These are phyloP conservation scores for Podila horticola DNA, from an alignment of 192 early-diverging fungal genomes.

Conservation along the genomic window DNA sequence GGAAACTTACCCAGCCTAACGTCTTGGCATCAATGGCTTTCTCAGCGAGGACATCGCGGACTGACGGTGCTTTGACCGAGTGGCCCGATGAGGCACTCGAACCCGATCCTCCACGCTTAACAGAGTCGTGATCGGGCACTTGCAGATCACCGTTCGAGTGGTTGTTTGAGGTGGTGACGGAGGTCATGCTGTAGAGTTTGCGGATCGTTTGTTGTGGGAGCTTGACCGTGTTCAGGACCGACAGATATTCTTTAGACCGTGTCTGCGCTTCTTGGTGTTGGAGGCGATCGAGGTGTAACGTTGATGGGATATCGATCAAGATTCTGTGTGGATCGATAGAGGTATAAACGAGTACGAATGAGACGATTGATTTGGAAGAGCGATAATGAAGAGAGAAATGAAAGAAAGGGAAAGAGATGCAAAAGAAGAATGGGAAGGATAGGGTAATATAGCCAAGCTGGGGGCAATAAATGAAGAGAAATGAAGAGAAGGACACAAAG, in stretches of 20 bases:
- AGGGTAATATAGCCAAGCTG: too few relatives aligned
- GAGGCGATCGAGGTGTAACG: slow-evolving; percentile 42
- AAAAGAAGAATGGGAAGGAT: neutral
- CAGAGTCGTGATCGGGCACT: neutral
- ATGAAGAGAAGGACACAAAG: too few relatives aligned
- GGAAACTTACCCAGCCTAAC: slow-evolving; percentile 38
- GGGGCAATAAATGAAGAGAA: too few relatives aligned
- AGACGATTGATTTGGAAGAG: neutral
- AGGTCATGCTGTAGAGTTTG: slow-evolving; percentile 50
- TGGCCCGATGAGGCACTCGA: slow-evolving; percentile 22
- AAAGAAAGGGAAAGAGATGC: neutral
- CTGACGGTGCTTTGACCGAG: slow-evolving; percentile 40
- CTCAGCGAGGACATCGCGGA: slow-evolving; percentile 43
- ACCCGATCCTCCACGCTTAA: neutral
- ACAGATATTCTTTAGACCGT: slow-evolving; percentile 47
- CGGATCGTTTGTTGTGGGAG: slow-evolving; percentile 41
- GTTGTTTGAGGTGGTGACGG: slow-evolving; percentile 11
- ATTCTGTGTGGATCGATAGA: slow-evolving; percentile 14
- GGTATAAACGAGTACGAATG: neutral
- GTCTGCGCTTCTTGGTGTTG: slow-evolving; percentile 49
- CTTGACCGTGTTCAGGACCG: slow-evolving; percentile 50
- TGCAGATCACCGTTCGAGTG: slow-evolving; percentile 21
- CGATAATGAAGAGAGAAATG: neutral
- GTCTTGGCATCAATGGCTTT: slow-evolving; percentile 49
- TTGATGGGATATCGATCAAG: slow-evolving; percentile 50